These are phyloP conservation scores for Lecanosticta acicola DNA, from an alignment of 2,329 filamentous ascomycete genomes.

Conservation along the genomic window DNA sequence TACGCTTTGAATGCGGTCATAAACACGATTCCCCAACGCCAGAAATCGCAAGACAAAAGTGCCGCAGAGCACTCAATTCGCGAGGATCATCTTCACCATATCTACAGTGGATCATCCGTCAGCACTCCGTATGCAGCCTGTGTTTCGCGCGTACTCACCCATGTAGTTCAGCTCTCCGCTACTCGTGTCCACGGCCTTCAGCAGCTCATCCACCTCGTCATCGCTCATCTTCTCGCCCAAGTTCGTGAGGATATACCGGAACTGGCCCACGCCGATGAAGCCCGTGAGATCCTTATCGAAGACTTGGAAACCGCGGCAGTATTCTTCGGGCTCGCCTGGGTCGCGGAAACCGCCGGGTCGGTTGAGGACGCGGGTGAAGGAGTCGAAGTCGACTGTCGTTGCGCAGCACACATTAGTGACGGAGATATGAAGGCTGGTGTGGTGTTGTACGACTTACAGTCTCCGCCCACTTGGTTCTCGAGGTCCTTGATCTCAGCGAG, in stretches of 20 bases:
- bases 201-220: constrained; percentile 95
- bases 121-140: too few relatives aligned
- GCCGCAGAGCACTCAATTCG: constrained; percentile 24
- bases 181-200: constrained; percentile 96
- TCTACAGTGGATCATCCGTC: too few relatives aligned
- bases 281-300: constrained; percentile 99
- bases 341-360: constrained; percentile 97
- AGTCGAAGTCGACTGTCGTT: constrained; percentile 87
- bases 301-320: constrained; percentile 97
- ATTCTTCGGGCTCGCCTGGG: constrained; percentile 94
- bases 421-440: not conserved
- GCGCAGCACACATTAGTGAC: not conserved
- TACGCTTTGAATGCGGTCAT: not conserved
- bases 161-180: constrained; percentile 97
- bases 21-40: not conserved
- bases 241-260: constrained; percentile 96
- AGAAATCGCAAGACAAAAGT: not conserved
- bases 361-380: constrained; percentile 94
- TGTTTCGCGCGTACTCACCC: constrained; percentile 56
- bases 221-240: constrained; percentile 99
- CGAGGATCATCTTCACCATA: constrained; percentile 39
- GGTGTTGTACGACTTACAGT: constrained; percentile 86
- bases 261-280: constrained; percentile 93
- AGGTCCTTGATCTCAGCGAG: constrained; percentile 86
- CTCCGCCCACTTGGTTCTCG: constrained; percentile 80